These are phyloP conservation scores for Suillus tomentosus DNA, from an alignment of 768 basidiomycete species.

Conservation along the genomic window DNA sequence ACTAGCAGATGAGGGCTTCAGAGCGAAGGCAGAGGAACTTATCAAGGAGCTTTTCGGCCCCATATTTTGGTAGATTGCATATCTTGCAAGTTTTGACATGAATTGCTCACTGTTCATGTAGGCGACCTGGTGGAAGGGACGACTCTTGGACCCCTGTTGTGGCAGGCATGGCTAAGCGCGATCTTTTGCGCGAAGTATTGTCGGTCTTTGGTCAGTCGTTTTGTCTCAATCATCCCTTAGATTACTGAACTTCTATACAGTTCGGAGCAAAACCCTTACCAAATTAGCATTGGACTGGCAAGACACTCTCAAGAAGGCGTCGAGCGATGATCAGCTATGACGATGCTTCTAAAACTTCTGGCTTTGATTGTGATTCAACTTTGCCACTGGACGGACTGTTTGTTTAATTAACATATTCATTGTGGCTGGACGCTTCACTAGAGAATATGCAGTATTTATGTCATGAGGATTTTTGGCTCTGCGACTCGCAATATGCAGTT, in stretches of 20 bases:
- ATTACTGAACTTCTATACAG: constrained; percentile 41
- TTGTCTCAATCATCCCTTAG: background rate
- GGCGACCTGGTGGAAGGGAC: constrained; percentile 67
- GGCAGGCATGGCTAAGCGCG: constrained; percentile 75
- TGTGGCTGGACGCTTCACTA: background rate
- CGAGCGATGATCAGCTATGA: constrained; percentile 45
- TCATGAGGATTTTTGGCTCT: too few relatives aligned
- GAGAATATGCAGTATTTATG: background rate
- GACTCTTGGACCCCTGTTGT: constrained; percentile 68
- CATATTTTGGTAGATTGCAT: constrained; percentile 72
- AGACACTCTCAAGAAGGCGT: constrained; percentile 69
- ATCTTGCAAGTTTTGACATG: background rate
- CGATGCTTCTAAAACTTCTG: background rate
- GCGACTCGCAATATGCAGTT: too few relatives aligned
- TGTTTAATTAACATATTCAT: background rate
- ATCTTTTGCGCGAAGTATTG: constrained; percentile 80
- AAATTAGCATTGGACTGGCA: constrained; percentile 84
- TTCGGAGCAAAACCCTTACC: constrained; percentile 70
- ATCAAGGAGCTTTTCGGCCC: constrained; percentile 90
- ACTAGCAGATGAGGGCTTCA: constrained; percentile 88
- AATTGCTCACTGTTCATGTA: constrained; percentile 27
- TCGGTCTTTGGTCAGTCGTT: constrained; percentile 67
- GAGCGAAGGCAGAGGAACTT: constrained; percentile 87
- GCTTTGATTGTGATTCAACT: background rate
- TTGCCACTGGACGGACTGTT: background rate